Percentiles rank a stretch among this genome's conserved stretches.
phyloP scores from a whole-genome alignment of 768 basidiomycete species.

The Dentipellis fragilis region DNA sequence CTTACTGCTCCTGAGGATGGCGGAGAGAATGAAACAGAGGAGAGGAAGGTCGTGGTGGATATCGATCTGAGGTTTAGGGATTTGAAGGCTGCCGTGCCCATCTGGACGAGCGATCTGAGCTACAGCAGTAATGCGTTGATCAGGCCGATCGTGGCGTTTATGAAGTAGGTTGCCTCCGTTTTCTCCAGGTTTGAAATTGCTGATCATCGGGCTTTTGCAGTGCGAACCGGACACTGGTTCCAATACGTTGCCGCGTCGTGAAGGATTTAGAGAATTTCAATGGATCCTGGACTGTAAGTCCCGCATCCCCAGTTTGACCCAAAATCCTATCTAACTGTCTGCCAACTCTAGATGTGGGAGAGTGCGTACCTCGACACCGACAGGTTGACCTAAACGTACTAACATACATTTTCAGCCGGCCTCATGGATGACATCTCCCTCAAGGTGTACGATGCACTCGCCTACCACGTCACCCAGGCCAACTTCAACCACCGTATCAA shows the following conservation, averaged over 20 bases:
- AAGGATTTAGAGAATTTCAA: slow-evolving; percentile 84
- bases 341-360: slow-evolving; percentile 70
- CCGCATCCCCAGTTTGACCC: neutral
- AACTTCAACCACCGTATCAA: slow-evolving; percentile 85
- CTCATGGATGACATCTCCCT: slow-evolving; percentile 84
- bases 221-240: slow-evolving; percentile 86
- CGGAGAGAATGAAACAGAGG: slow-evolving; percentile 20
- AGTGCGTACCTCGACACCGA: slow-evolving; percentile 39
- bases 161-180: slow-evolving; percentile 61
- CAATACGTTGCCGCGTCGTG: slow-evolving; percentile 84
- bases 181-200: neutral
- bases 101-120: slow-evolving; percentile 81
- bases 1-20: slow-evolving; percentile 57
- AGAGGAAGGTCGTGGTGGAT: slow-evolving; percentile 59
- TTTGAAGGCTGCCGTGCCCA: slow-evolving; percentile 88
- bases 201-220: slow-evolving; percentile 30
- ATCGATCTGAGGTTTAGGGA: slow-evolving; percentile 93
- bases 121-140: slow-evolving; percentile 91
- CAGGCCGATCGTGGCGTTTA: slow-evolving; percentile 94
- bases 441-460: slow-evolving; percentile 88
- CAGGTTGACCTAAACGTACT: neutral
- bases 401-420: slow-evolving; percentile 48
- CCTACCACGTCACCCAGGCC: slow-evolving; percentile 86
- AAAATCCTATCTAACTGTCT: slow-evolving; percentile 6
- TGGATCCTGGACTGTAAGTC: slow-evolving; percentile 88